A percentile compares a stretch with the other conserved stretches of the same genome.
These are phyloP conservation scores for Zymoseptoria brevis DNA, from an alignment of 2,329 filamentous ascomycete species.

Conservation along the genomic window DNA sequence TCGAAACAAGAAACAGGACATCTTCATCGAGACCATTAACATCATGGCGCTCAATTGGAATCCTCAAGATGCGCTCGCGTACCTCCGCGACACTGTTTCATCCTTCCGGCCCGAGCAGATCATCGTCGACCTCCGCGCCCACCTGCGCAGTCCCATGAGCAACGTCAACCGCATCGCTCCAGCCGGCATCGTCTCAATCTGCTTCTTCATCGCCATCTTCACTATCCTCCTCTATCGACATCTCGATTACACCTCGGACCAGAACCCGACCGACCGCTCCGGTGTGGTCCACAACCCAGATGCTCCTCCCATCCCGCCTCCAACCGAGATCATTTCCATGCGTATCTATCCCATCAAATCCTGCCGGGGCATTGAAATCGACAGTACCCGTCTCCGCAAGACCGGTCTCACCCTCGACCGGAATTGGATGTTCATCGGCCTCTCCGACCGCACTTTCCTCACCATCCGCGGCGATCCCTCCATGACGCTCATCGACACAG, in stretches of 20 bases:
- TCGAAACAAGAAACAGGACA: not conserved
- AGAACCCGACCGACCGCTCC: conserved; percentile 1
- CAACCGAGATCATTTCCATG: conserved; percentile 40
- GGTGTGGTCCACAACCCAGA: conserved; percentile 16
- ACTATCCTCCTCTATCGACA: conserved; percentile 18
- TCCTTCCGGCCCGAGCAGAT: not conserved
- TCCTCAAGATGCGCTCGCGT: not conserved
- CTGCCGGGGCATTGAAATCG: conserved; percentile 53
- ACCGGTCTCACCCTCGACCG: conserved; percentile 55
- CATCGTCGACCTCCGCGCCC: not conserved
- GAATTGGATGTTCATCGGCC: conserved; percentile 58
- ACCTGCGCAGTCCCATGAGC: not conserved
- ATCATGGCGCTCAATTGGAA: not conserved
- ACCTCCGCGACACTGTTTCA: not conserved
- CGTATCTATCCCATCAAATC: conserved; percentile 60
- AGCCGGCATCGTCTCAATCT: conserved; percentile 19
- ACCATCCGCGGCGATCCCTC: conserved; percentile 54
- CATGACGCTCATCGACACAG: conserved; percentile 56
- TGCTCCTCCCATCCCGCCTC: conserved; percentile 27
- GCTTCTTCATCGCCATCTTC: conserved; percentile 20
- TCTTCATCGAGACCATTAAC: not conserved
- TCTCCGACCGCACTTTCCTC: conserved; percentile 47
- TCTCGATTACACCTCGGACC: conserved; percentile 10
- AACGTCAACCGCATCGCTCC: conserved; percentile 5
- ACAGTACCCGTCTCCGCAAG: conserved; percentile 44